Base-by-base conservation (phyloP, 2,329 filamentous ascomycete species). In the Apiospora malaysiana region DNA sequence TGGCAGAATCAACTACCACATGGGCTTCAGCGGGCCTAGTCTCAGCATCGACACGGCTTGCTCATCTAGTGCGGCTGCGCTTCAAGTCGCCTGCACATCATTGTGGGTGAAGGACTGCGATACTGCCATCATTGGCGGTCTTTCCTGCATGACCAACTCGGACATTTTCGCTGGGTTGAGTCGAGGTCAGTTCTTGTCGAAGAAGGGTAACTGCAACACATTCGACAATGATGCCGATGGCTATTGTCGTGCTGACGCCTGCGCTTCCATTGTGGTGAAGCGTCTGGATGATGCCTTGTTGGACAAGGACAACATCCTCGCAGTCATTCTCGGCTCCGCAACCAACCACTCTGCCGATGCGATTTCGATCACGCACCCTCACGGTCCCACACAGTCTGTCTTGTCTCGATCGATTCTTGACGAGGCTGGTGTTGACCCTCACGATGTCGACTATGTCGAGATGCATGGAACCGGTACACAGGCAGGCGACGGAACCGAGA, bases 381-480 rank as follows among this genome's bases (percentile, higher is more conserved):
- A 96, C 79, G 92, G 90, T 4, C 91, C 89, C 18, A 92, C 92
- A 0, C 94, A 97, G 80, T 89, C 92, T 16, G 85, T 88, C 66
- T 83, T 96, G 14, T 95, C 92, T 76, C 88, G 88, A 70, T 85
- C 89, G 49, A 90, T 96, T 40, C 85, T 96, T 0, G 88, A 91
- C 66, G 88, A 93, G 59, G 91, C 93, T 56, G 91, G 92, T 71
- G 87, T 96, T 27, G 91, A 95, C 76, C 92, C 93, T 1, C 87
- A 90, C 68, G 92, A 95, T 73, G 87, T 97, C 67, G 90, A 90
- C 80, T 97, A 95, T 77, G 91, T 97, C 10, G 94, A 97, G 81
- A 94, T 96, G 91, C 94, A 97, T 79, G 94, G 93, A 18, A 97
- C 94, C 2, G 94, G 94, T 43, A 97, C 93, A 0, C 93, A 96